Conservation (phyloP, 2,329 filamentous ascomycete species). For the Colletotrichum paranaense region DNA sequence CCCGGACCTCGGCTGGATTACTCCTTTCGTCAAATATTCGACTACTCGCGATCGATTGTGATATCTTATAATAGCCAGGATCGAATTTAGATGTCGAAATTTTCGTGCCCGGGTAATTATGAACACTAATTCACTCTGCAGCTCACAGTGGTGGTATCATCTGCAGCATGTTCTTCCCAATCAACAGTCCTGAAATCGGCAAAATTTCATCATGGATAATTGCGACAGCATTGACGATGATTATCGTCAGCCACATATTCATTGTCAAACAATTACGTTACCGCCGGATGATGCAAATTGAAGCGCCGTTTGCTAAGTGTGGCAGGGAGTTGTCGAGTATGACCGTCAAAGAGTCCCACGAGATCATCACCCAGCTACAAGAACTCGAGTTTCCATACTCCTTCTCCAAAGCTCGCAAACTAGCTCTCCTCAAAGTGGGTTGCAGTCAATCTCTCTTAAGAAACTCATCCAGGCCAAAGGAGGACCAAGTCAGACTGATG, state of each 20-base stretch:
- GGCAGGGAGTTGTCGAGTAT: constrained; percentile 19
- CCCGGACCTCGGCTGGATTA: constrained; percentile 1
- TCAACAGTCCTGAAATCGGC: no score
- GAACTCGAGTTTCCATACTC: constrained; percentile 67
- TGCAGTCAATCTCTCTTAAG: no score
- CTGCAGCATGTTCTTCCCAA: neutral
- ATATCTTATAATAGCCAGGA: neutral
- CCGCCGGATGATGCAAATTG: neutral
- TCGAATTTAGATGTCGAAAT: neutral
- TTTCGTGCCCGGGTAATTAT: neutral
- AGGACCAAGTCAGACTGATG: neutral
- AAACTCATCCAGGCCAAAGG: neutral
- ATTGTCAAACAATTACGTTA: constrained; percentile 6
- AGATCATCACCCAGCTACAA: constrained; percentile 56
- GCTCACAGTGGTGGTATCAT: no score
- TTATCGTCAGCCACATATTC: neutral
- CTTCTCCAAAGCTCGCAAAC: constrained; percentile 62
- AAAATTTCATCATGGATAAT: neutral
- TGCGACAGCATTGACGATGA: neutral
- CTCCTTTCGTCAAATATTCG: neutral
- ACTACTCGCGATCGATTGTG: neutral
- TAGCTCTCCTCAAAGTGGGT: constrained; percentile 67
- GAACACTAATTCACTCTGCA: no score
- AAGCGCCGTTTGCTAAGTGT: constrained; percentile 6
- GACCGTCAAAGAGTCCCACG: constrained; percentile 25